Evolutionary conservation across 805 yeast species (phyloP).

Genomic region (Zygoascus biomembranicola): DNA sequence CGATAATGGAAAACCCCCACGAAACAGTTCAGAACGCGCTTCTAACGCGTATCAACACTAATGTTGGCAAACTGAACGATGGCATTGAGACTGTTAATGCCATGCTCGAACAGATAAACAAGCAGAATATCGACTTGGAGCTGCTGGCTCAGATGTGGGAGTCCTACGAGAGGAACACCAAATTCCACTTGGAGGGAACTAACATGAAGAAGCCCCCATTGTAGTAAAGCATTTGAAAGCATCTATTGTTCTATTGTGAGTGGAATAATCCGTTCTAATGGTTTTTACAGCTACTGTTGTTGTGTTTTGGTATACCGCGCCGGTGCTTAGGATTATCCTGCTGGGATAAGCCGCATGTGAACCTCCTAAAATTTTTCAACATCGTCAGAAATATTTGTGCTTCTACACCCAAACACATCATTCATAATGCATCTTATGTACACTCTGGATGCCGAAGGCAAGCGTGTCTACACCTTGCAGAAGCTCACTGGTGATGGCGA

Average conservation of each 20-base stretch:
- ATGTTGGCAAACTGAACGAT: constrained; percentile 65
- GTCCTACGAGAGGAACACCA: constrained; percentile 60
- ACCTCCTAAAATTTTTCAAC: background rate
- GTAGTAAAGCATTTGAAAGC: background rate
- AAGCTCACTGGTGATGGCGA: constrained; percentile 79
- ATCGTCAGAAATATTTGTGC: too few relatives aligned
- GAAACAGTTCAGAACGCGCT: constrained; percentile 73
- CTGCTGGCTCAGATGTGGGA: constrained; percentile 73
- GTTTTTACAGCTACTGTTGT: too few relatives aligned
- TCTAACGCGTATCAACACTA: constrained; percentile 65
- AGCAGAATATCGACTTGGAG: constrained; percentile 60
- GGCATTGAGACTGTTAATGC: constrained; percentile 58
- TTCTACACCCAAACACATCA: background rate
- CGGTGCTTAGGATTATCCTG: too few relatives aligned
- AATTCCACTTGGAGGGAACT: constrained; percentile 59
- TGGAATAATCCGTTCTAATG: too few relatives aligned
- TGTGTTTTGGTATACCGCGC: too few relatives aligned
- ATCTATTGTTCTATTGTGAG: too few relatives aligned
- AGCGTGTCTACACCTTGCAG: constrained; percentile 87
- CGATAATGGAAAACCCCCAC: constrained; percentile 73
- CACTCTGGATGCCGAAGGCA: constrained; percentile 90
- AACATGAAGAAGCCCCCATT: constrained; percentile 36
- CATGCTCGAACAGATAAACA: constrained; percentile 49
- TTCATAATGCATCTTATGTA: constrained; percentile 93
- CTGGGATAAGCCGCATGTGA: too few relatives aligned